These are phyloP conservation scores for Geotrichum klebahnii DNA, from an alignment of 1,139 yeast species.

Conservation along the genomic window DNA sequence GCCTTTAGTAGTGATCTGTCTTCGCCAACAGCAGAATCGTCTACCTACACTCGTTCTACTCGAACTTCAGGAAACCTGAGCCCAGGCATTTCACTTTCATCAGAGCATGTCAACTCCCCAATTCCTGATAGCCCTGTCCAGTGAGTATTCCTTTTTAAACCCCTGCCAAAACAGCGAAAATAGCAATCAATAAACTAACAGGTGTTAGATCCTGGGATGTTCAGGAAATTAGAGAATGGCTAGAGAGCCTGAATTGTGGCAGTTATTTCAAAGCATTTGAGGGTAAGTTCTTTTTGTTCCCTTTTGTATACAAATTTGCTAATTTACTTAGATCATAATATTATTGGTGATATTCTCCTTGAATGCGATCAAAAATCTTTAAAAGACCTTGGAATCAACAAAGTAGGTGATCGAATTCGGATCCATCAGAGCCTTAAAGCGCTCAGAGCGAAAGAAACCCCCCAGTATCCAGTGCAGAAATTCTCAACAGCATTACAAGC, in stretches of 20 bases:
- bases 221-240: constrained; percentile 35
- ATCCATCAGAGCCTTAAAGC: constrained; percentile 49
- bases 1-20: constrained; percentile 24
- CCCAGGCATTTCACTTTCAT: constrained; percentile 8
- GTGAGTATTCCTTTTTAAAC: not conserved
- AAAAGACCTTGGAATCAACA: constrained; percentile 65
- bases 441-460: constrained; percentile 25
- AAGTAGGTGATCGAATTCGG: constrained; percentile 77
- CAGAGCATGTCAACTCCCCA: constrained; percentile 15
- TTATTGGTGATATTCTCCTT: constrained; percentile 56
- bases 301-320: not conserved
- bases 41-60: constrained; percentile 14
- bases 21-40: constrained; percentile 19
- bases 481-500: constrained; percentile 21
- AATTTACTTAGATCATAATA: constrained; percentile 43
- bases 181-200: not conserved
- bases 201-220: constrained; percentile 32
- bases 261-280: constrained; percentile 29
- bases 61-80: constrained; percentile 15
- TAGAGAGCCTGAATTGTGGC: constrained; percentile 32
- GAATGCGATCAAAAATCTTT: constrained; percentile 65
- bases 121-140: constrained; percentile 16
- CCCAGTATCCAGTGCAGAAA: constrained; percentile 25
- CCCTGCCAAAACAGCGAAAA: too few species aligned
- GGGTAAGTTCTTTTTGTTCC: constrained; percentile 19